A percentile compares a stretch with the other conserved stretches of the same genome.
Conservation (phyloP, 2,329 filamentous ascomycete genomes). For the Xylariaceae sp. region DNA sequence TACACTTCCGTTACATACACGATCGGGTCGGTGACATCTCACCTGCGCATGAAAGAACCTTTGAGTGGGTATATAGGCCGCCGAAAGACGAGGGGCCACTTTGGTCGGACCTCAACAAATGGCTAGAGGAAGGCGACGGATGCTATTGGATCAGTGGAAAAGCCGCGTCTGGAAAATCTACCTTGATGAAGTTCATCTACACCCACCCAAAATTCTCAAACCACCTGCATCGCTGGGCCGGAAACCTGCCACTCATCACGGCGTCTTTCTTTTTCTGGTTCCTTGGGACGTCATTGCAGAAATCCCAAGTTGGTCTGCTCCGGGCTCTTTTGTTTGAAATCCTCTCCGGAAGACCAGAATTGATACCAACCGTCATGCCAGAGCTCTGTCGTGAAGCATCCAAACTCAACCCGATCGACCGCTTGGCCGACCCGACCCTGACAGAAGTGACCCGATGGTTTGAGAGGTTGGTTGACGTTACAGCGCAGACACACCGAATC, state of each 20-base stretch:
- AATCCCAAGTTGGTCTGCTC: not conserved
- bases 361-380: too few species aligned
- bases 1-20: too few species aligned
- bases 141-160: not conserved
- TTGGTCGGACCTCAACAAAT: not conserved
- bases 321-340: not conserved
- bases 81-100: not conserved
- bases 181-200: not conserved
- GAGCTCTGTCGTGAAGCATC: not conserved
- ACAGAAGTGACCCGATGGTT: not conserved
- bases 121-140: not conserved
- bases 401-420: not conserved
- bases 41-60: too few species aligned
- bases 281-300: not conserved
- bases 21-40: too few species aligned
- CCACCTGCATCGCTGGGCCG: not conserved
- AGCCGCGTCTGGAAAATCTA: not conserved
- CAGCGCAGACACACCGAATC: too few species aligned
- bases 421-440: not conserved
- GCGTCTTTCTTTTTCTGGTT: not conserved
- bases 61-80: too few species aligned
- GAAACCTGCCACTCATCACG: not conserved
- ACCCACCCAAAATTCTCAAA: not conserved
- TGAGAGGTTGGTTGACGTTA: not conserved
- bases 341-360: not conserved